These are phyloP conservation scores for Cladosporium phlei DNA, from an alignment of 2,329 filamentous ascomycete species.

Conservation along the genomic window DNA sequence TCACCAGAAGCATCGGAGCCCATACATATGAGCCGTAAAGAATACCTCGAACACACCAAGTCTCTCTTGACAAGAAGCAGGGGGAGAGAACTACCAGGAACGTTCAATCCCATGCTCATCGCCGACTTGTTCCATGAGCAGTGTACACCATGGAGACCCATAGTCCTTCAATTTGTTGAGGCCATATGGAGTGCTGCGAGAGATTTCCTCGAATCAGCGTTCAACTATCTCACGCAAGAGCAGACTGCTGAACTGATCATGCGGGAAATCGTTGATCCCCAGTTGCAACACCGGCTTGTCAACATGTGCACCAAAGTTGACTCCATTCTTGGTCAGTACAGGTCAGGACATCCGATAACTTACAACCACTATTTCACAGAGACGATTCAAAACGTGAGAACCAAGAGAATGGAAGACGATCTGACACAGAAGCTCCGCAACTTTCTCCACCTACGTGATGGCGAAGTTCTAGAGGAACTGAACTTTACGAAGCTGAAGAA, in stretches of 20 bases:
- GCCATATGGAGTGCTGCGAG: slow-evolving; percentile 33
- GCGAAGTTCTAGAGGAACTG: background rate
- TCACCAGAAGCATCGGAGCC: background rate
- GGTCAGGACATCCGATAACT: slow-evolving; percentile 33
- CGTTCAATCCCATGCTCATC: slow-evolving; percentile 57
- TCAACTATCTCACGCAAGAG: slow-evolving; percentile 32
- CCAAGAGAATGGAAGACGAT: slow-evolving; percentile 12
- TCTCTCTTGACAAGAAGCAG: background rate
- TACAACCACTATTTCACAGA: slow-evolving; percentile 38
- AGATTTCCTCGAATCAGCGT: slow-evolving; percentile 34
- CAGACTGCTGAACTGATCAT: slow-evolving; percentile 38
- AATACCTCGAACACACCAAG: slow-evolving; percentile 2
- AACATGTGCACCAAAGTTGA: slow-evolving; percentile 38
- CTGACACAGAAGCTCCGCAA: slow-evolving; percentile 3
- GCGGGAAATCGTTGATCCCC: slow-evolving; percentile 37
- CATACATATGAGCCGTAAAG: background rate
- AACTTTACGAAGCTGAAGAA: slow-evolving; percentile 2
- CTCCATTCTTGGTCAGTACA: slow-evolving; percentile 45
- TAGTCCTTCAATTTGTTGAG: background rate
- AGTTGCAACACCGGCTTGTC: slow-evolving; percentile 36
- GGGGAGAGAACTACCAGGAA: slow-evolving; percentile 56
- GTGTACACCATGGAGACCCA: slow-evolving; percentile 50
- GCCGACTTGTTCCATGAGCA: slow-evolving; percentile 58
- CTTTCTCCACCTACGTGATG: slow-evolving; percentile 12
- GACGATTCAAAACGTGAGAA: slow-evolving; percentile 31